Evolutionary conservation across 495 filamentous ascomycete species (phyloP), one percentile per base, ranked within the genome.

Genomic region (Astrocystis sublimbata): DNA sequence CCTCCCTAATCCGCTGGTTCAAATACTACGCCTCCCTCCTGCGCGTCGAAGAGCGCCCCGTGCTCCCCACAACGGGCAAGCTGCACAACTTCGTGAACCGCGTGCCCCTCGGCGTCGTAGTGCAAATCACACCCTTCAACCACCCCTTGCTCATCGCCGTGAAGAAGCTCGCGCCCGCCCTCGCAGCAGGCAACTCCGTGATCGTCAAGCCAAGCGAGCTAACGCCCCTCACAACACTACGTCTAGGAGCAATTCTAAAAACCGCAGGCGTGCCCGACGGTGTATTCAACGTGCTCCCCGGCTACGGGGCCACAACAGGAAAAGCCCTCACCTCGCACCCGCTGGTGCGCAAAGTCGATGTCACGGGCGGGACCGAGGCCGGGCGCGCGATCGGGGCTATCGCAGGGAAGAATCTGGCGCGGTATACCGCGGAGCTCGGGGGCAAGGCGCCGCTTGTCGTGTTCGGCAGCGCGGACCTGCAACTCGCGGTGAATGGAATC

Each of bases 81-180:
- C 70, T 88, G 60, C 84, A 86, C 60, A 88, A 87, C 66, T 87
- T 85, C 56, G 69, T 86, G 41, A 82, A 82, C 23, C 79, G 85
- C 17, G 71, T 78, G 5, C 86, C 87, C 0, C 71, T 89, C 0
- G 87, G 87, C 24, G 86, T 89, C 0, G 85, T 88, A 0, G 84
- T 78, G 3, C 83, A 83, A 56, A 86, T 89, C 58, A 87, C 85
- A 0, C 86, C 86, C 8, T 89, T 86, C 73, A 88, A 88, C 68
- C 83, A 87, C 58, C 85, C 86, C 2, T 70, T 89, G 8, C 73
- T 87, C 17, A 86, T 88, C 58, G 82, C 84, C n/a, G 81, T 81
- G 26, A 86, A 85, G 76, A 88, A 88, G 64, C 72, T 87, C 30
- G 85, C 78, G 4, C 82, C 85, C 0, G 85, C 86, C 0, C 76